Evolutionary conservation across 306 rosid genomes (phyloP).

Genomic region (Casuarina glauca): DNA sequence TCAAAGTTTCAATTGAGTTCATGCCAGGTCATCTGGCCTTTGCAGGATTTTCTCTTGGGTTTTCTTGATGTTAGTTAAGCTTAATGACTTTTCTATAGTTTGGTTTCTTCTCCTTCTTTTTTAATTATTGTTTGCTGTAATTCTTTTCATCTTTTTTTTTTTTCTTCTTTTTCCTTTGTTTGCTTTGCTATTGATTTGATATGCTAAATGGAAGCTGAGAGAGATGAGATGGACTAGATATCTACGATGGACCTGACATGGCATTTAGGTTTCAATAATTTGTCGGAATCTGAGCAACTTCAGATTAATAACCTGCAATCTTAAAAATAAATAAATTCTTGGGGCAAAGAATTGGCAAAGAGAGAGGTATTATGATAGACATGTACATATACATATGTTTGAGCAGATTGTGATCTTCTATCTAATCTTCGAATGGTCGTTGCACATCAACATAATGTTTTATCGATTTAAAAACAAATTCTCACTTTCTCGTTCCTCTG

Average conservation of each 20-base stretch:
- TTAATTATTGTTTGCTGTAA: no score
- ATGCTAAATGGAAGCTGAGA: neutral
- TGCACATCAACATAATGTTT: neutral
- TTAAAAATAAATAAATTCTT: neutral
- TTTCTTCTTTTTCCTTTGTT: neutral
- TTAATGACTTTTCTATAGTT: neutral
- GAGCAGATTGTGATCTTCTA: neutral
- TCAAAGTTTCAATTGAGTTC: neutral
- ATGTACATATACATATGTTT: neutral
- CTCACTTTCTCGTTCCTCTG: neutral
- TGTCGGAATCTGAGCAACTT: neutral
- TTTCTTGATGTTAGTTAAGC: neutral
- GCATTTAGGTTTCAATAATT: neutral
- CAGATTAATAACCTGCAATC: neutral
- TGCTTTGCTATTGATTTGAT: neutral
- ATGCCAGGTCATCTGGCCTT: neutral
- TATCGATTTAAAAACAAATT: neutral
- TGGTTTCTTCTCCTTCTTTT: no score
- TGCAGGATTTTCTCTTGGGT: neutral
- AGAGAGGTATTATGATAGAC: neutral
- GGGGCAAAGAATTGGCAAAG: neutral
- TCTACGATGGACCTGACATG: neutral
- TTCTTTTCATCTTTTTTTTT: neutral
- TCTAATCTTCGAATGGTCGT: neutral
- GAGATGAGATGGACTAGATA: neutral